Percentiles rank a stretch among this genome's conserved stretches.
Conservation (phyloP, 2,329 filamentous ascomycete genomes). For the Clarireedia monteithiana region DNA sequence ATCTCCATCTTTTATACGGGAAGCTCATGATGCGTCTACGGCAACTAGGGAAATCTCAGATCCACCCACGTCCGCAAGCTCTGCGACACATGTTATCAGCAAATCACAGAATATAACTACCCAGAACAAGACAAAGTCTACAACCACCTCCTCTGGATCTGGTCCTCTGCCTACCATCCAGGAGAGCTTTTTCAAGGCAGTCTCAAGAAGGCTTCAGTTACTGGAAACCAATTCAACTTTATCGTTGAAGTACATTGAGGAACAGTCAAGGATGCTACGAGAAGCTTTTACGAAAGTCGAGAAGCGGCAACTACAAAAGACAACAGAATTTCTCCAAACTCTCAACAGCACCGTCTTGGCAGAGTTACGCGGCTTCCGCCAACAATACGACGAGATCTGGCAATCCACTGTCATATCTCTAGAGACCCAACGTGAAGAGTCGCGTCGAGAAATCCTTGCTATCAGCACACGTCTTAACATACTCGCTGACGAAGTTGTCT, state of each 20-base stretch:
- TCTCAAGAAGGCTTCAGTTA: slow-evolving; percentile 85
- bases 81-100: slow-evolving; percentile 8
- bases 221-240: slow-evolving; percentile 89
- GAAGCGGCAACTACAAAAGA: slow-evolving; percentile 78
- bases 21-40: slow-evolving; percentile 4
- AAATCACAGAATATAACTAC: slow-evolving; percentile 18
- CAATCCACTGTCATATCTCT: slow-evolving; percentile 89
- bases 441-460: slow-evolving; percentile 74
- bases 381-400: slow-evolving; percentile 94
- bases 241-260: slow-evolving; percentile 92
- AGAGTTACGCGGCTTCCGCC: slow-evolving; percentile 69
- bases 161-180: slow-evolving; percentile 74
- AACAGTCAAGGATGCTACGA: slow-evolving; percentile 83
- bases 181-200: slow-evolving; percentile 95
- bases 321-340: slow-evolving; percentile 69
- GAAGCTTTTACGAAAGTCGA: slow-evolving; percentile 83
- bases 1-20: neutral
- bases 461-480: slow-evolving; percentile 74
- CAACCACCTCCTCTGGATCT: slow-evolving; percentile 36
- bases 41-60: slow-evolving; percentile 9
- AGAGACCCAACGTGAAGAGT: slow-evolving; percentile 79
- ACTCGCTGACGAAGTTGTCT: slow-evolving; percentile 85
- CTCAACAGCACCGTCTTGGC: slow-evolving; percentile 82
- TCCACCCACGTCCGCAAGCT: slow-evolving; percentile 5
- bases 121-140: slow-evolving; percentile 22